Evolutionary conservation across 2,329 filamentous ascomycete genomes (phyloP), one percentile per base, ranked within the genome.

Genomic region (Escovopsis weberi): DNA sequence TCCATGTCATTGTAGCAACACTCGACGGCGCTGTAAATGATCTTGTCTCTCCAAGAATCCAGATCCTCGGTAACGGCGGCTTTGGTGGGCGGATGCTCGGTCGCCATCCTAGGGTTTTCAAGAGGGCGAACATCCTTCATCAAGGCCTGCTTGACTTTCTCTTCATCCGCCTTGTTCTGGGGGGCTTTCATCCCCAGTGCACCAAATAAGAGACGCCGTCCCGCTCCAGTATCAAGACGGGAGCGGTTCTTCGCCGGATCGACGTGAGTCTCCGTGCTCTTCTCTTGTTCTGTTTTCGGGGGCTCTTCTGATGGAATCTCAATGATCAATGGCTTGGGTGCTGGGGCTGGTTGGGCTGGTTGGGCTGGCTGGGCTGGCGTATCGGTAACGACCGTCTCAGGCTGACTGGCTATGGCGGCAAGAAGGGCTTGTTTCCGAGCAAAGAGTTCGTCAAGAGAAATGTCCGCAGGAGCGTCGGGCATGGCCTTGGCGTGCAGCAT

Each of bases 21-120:
- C 58, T 96, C 89, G 1, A 93, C 84, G 19, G 85, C 88, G 23
- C 75, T 73, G 47, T 94, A 77, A 10, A 67, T 72, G 46, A 95
- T 80, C 50, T 78, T 85, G 4, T 75, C 65, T 50, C 75, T 75
- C 88, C 88, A 95, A 19, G 74, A 70, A 28, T 82, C 70, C 1
- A 71, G 62, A 37, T 76, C 69, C 37, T 64, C 59, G 12, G 63
- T 58, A 4, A 45, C 35, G 26, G 46, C 43, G 4, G 51, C 45
- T n/a, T 32, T 18, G 6, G 19, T 36, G 5, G 28, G 32, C 6
- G n/a, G 8, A 28, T 45, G 45, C 11, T 54, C 46, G 7, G 11
- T n/a, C n/a, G 43, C 41, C 37, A 62, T 47, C 48, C 64, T 54
- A 26, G 53, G 51, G 41, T 65, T 66, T 42, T 56, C 47, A 6